phyloP scores from a whole-genome alignment of 345 rosid genomes.

The Hirschfeldia incana region DNA sequence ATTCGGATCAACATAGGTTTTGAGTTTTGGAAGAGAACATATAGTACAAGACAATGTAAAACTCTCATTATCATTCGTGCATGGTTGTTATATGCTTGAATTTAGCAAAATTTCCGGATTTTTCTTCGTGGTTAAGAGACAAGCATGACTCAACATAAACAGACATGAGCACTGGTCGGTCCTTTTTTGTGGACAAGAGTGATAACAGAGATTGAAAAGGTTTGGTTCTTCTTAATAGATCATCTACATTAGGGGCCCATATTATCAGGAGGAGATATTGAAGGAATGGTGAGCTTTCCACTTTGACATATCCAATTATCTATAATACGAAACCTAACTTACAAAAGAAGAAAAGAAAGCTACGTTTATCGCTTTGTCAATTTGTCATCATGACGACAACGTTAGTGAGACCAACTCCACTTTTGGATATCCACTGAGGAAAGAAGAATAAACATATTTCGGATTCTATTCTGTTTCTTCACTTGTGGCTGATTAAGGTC shows the following conservation, averaged over 20 bases:
- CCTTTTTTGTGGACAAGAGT: not conserved
- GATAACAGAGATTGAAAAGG: not conserved
- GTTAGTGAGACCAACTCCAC: not conserved
- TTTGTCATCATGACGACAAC: not conserved
- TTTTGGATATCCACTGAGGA: not conserved
- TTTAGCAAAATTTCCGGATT: not conserved
- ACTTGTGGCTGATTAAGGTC: not conserved
- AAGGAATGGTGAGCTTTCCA: not conserved
- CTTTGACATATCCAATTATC: not conserved
- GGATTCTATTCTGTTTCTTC: not conserved
- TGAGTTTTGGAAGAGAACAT: constrained; percentile 33
- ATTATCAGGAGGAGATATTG: not conserved
- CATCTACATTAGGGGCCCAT: not conserved
- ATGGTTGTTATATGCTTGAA: constrained; percentile 3
- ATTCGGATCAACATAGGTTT: constrained; percentile 31
- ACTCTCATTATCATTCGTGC: constrained; percentile 16
- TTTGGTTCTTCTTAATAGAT: not conserved
- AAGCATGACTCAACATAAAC: not conserved
- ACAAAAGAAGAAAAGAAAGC: not conserved
- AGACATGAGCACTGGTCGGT: not conserved
- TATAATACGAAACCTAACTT: not conserved
- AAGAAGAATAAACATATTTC: constrained; percentile 5
- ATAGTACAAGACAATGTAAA: constrained; percentile 26
- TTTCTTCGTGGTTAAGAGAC: not conserved
- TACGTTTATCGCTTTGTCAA: constrained; percentile 3